Percentiles rank a stretch among this genome's conserved stretches.
These are phyloP conservation scores for Magnolia changhungtana DNA, from an alignment of 164 flowering plant species.

Conservation along the genomic window DNA sequence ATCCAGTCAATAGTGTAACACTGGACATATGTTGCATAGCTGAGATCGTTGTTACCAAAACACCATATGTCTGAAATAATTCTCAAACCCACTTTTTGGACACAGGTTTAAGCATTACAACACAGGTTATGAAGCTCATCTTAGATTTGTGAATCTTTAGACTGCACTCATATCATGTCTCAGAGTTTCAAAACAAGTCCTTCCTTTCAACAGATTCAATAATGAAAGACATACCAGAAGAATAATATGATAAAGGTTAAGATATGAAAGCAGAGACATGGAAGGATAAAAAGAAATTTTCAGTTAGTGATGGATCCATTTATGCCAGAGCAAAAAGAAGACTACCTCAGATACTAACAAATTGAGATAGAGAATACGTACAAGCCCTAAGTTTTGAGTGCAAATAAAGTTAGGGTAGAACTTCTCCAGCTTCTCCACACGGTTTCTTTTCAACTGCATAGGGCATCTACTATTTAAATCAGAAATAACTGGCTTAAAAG, in stretches of 20 bases:
- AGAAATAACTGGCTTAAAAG: not conserved
- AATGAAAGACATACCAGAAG: not conserved
- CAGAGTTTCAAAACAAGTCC: not conserved
- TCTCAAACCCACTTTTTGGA: too few species aligned
- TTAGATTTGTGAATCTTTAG: too few species aligned
- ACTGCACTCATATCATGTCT: too few species aligned
- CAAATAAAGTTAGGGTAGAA: conserved; percentile 76
- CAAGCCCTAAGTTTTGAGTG: conserved; percentile 84
- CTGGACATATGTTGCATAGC: too few species aligned
- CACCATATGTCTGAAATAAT: too few species aligned
- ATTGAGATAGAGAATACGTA: conserved; percentile 30
- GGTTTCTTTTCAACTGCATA: conserved; percentile 72
- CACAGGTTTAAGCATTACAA: too few species aligned
- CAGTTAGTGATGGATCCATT: not conserved
- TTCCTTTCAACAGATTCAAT: not conserved
- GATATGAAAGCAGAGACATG: not conserved
- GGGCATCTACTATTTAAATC: conserved; percentile 5
- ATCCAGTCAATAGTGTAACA: too few species aligned
- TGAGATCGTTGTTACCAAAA: too few species aligned
- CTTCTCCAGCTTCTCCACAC: conserved; percentile 77
- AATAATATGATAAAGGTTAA: too few species aligned
- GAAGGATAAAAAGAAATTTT: not conserved
- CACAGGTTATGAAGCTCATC: too few species aligned
- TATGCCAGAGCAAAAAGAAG: not conserved
- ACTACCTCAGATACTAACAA: not conserved